These are phyloP conservation scores for Rheum nobile DNA, from an alignment of 148 eudicot species.

Conservation along the genomic window DNA sequence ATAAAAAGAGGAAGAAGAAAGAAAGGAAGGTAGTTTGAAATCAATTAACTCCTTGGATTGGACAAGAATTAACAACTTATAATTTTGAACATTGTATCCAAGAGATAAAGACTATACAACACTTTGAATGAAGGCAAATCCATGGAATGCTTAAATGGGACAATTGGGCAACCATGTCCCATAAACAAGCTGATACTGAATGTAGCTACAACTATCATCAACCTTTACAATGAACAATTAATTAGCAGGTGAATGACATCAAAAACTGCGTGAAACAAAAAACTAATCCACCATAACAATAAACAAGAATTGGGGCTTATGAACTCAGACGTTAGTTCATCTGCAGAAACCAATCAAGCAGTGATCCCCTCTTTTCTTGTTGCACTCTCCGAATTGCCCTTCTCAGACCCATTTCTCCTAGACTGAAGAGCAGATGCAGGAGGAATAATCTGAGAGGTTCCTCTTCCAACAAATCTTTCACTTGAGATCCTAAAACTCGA, in stretches of 20 bases:
- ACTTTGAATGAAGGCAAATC: background rate
- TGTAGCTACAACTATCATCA: background rate
- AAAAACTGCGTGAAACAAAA: background rate
- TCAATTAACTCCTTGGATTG: background rate
- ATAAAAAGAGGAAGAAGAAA: background rate
- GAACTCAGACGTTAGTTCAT: too few species aligned
- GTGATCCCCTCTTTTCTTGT: too few species aligned
- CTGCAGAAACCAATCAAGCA: too few species aligned
- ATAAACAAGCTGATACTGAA: background rate
- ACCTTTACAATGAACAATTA: background rate
- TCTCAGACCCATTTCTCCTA: background rate
- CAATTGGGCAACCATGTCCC: background rate
- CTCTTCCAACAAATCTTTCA: background rate
- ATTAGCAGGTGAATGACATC: background rate
- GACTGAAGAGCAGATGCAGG: background rate
- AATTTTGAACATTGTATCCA: background rate
- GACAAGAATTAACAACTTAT: background rate
- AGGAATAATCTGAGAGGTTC: background rate
- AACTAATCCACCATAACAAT: background rate
- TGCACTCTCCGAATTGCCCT: background rate
- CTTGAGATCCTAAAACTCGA: slow-evolving; percentile 3
- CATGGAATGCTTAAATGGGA: background rate
- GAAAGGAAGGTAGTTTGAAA: background rate
- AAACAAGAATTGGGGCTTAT: too few species aligned
- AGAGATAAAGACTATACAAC: background rate